Evolutionary conservation across 2,329 filamentous ascomycete species (phyloP), one percentile per base, ranked within the genome.

Genomic region (Neopestalotiopsis clavispora): DNA sequence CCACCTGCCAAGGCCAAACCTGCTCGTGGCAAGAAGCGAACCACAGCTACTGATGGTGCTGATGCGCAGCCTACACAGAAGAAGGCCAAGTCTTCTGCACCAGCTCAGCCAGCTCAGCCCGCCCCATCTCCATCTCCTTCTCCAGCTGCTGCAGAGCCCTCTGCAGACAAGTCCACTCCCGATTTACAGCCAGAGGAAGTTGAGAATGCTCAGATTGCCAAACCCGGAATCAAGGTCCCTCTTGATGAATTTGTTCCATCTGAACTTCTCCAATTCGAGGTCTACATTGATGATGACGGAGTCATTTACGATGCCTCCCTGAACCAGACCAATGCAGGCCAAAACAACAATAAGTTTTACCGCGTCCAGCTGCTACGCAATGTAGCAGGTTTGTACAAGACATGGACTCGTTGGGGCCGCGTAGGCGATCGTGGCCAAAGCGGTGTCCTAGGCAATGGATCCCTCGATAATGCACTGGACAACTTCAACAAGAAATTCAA

Each of bases 321-420:
- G 60, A 96, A 95, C 73, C 92, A 95, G 77, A 92, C 93, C 12
- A 92, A 94, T 72, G 83, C 92, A 0, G 81, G 83, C 0, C 80
- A 85, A 61, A 96, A 95, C 76, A 92, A 92, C 79, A 95, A 96
- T 79, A 96, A 96, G 73, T 95, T 95, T 78, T 95, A 95, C 75
- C 88, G 89, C 34, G 78, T 94, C 34, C 92, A 95, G 83, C 72
- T 88, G 4, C 74, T 89, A 30, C 80, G 80, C 20, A 80, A 81
- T 49, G 72, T 74, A 28, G 70, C 72, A 14, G 75, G 80, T 3
- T 70, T 79, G 10, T 92, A 85, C 77, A 81, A 84, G 58, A 90
- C 88, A 0, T 95, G 92, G 92, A 94, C 91, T 2, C 86, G 93
- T 68, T 97, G 92, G 93, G 94, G 94, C 28, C 89, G 94, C 28